phyloP scores from a whole-genome alignment of 2,329 filamentous ascomycete species.

The Acrocalymma vagum region DNA sequence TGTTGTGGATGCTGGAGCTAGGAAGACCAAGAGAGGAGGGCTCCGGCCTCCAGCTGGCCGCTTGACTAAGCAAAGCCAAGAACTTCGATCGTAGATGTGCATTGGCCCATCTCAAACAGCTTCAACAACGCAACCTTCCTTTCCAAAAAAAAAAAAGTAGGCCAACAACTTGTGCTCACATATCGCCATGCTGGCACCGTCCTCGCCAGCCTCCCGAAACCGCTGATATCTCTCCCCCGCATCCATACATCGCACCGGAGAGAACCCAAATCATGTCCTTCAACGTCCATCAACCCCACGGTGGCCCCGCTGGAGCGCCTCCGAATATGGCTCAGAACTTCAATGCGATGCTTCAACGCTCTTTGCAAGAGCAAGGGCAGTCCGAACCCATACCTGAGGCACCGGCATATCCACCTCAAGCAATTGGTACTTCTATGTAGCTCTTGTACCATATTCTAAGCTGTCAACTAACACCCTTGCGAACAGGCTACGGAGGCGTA shows the following conservation, averaged over 20 bases:
- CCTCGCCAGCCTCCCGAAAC: conserved; percentile 21
- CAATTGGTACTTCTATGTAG: conserved; percentile 42
- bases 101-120: no score
- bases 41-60: no score
- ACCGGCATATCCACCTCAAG: conserved; percentile 29
- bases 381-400: conserved; percentile 31
- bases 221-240: conserved; percentile 27
- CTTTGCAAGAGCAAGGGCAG: conserved; percentile 38
- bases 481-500: conserved; percentile 43
- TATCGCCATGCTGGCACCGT: conserved; percentile 41
- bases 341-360: conserved; percentile 48
- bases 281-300: conserved; percentile 37
- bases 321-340: conserved; percentile 42
- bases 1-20: no score
- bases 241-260: conserved; percentile 6
- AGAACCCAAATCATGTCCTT: conserved; percentile 31
- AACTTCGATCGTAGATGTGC: no score
- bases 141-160: no score
- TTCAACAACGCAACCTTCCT: no score
- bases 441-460: no score
- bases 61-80: no score
- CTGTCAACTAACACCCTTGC: conserved; percentile 26
- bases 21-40: no score
- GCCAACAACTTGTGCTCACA: conserved; percentile 18
- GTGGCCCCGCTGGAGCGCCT: conserved; percentile 38